Evolutionary conservation across 2,329 filamentous ascomycete species (phyloP).

Genomic region (Hymenoscyphus occultus): DNA sequence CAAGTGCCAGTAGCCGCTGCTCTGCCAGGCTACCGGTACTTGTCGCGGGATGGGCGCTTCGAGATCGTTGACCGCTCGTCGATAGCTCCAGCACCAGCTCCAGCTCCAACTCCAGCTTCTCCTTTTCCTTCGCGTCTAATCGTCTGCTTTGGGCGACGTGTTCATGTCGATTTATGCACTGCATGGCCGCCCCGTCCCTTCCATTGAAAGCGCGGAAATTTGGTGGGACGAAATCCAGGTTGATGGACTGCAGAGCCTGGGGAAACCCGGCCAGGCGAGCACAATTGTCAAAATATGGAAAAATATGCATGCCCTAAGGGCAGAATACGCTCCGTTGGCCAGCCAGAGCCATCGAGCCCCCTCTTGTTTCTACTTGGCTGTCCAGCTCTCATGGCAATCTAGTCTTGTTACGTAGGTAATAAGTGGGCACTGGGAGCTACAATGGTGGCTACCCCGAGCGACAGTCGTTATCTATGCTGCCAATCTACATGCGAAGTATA

Average conservation of each 20-base stretch:
- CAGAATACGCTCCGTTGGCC: not conserved
- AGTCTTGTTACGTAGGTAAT: too few relatives aligned
- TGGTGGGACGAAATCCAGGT: not conserved
- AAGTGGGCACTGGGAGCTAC: too few relatives aligned
- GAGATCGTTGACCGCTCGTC: not conserved
- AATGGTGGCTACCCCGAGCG: too few relatives aligned
- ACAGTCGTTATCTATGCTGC: too few relatives aligned
- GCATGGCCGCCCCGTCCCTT: not conserved
- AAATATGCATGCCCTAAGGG: constrained; percentile 2
- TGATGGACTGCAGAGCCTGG: constrained; percentile 1
- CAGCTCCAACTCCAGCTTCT: not conserved
- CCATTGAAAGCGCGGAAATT: constrained; percentile 6
- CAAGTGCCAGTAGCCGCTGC: too few relatives aligned
- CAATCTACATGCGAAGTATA: too few relatives aligned
- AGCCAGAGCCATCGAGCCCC: not conserved
- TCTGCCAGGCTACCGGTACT: too few relatives aligned
- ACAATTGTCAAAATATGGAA: not conserved
- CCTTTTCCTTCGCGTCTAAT: not conserved
- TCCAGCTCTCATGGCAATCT: too few relatives aligned
- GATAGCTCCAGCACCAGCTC: not conserved
- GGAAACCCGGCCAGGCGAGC: constrained; percentile 2
- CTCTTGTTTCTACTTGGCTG: too few relatives aligned
- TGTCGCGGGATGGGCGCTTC: too few relatives aligned
- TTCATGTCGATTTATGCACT: constrained; percentile 6
- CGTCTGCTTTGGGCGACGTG: not conserved